Evolutionary conservation across 169 alveolate species (phyloP).

Genomic region (Miamiensis avidus): DNA sequence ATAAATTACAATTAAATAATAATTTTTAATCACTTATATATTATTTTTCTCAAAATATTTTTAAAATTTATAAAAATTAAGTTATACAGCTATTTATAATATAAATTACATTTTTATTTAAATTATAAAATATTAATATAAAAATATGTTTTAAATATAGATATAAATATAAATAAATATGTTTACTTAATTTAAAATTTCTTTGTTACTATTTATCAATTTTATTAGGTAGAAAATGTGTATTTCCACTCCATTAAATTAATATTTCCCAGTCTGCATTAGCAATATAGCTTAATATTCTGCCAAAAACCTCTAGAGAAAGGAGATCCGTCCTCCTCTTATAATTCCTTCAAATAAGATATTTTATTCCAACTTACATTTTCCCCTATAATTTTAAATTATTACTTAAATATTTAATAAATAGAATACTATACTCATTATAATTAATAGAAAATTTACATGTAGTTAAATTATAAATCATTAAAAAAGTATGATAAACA

Average conservation of each 20-base stretch:
- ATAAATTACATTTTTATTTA: too few species aligned
- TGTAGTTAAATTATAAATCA: slow-evolving; percentile 60
- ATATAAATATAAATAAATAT: too few species aligned
- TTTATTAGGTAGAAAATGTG: too few species aligned
- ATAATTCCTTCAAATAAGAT: slow-evolving; percentile 60
- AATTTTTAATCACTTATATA: too few species aligned
- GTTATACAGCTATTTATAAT: too few species aligned
- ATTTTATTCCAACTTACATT: slow-evolving; percentile 63
- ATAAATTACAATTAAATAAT: too few species aligned
- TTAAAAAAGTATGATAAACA: slow-evolving; percentile 53
- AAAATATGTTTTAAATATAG: too few species aligned
- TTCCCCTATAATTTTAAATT: slow-evolving; percentile 49
- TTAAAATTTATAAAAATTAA: too few species aligned
- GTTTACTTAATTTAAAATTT: too few species aligned
- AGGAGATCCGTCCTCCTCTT: slow-evolving; percentile 60
- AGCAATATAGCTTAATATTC: slow-evolving; percentile 48
- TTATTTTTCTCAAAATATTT: too few species aligned
- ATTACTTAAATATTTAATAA: neutral
- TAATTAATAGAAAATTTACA: slow-evolving; percentile 44
- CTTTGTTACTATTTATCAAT: too few species aligned
- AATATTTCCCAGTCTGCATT: neutral
- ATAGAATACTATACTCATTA: neutral
- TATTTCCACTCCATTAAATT: neutral
- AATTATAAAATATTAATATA: too few species aligned
- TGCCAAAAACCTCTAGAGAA: slow-evolving; percentile 44